Evolutionary conservation across 768 basidiomycete species (phyloP).

Genomic region (Kwoniella heveanensis): DNA sequence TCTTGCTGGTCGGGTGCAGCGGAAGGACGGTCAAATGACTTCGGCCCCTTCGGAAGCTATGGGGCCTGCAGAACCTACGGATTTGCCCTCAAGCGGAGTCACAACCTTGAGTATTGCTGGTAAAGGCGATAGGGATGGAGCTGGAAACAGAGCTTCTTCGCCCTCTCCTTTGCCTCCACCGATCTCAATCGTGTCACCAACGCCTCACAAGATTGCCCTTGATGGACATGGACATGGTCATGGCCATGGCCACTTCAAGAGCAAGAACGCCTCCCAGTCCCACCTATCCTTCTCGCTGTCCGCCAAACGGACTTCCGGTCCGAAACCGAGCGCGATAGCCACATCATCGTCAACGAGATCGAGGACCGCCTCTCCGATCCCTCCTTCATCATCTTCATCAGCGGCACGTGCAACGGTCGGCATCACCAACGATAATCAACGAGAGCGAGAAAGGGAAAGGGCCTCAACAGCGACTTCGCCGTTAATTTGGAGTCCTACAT

Average conservation of each 20-base stretch:
- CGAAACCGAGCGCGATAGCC: background rate
- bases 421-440: too few species aligned
- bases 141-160: too few species aligned
- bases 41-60: too few species aligned
- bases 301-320: background rate
- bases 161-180: background rate
- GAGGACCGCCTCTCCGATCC: background rate
- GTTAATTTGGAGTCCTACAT: slow-evolving; percentile 15
- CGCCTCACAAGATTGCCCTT: background rate
- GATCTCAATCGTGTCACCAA: slow-evolving; percentile 3
- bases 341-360: background rate
- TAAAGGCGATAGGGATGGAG: too few species aligned
- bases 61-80: too few species aligned
- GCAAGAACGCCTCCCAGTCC: too few species aligned
- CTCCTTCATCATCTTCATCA: background rate
- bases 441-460: background rate
- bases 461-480: background rate
- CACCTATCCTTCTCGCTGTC: background rate
- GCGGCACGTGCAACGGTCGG: too few species aligned
- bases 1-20: too few species aligned
- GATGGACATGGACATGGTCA: too few species aligned
- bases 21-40: too few species aligned
- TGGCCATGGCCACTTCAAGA: background rate
- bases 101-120: too few species aligned
- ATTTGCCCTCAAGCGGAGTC: too few species aligned